These are phyloP conservation scores for Aspergillus japonicus DNA, from an alignment of 2,329 filamentous ascomycete species.

Conservation along the genomic window DNA sequence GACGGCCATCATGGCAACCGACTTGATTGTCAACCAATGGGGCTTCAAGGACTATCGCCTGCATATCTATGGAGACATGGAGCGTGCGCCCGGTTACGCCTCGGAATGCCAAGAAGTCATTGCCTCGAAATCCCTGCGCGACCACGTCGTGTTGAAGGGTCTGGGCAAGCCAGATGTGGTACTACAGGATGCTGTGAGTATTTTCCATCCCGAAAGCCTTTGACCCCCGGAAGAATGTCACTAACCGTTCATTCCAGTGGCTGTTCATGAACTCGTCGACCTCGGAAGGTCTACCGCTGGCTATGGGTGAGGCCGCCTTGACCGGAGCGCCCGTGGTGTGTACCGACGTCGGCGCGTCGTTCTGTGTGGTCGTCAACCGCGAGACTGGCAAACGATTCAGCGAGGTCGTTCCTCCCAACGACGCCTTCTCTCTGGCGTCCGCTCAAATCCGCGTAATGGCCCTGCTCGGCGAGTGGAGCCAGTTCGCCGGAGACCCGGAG, in stretches of 20 bases:
- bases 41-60: slow-evolving; percentile 63
- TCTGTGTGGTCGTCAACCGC: slow-evolving; percentile 40
- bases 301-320: slow-evolving; percentile 45
- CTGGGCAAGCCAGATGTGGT: slow-evolving; percentile 16
- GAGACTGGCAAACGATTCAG: slow-evolving; percentile 53
- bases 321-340: slow-evolving; percentile 45
- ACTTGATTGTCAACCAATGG: slow-evolving; percentile 64
- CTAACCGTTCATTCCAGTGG: slow-evolving; percentile 44
- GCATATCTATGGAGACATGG: slow-evolving; percentile 64
- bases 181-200: slow-evolving; percentile 14
- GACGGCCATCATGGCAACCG: slow-evolving; percentile 60
- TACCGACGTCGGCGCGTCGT: slow-evolving; percentile 42
- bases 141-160: slow-evolving; percentile 51
- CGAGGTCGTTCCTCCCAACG: slow-evolving; percentile 63
- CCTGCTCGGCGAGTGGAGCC: slow-evolving; percentile 60
- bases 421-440: slow-evolving; percentile 57
- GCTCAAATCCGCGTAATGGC: slow-evolving; percentile 62
- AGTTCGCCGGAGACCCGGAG: slow-evolving; percentile 54
- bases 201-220: neutral
- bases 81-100: slow-evolving; percentile 60
- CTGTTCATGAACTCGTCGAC: slow-evolving; percentile 51
- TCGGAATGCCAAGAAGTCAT: slow-evolving; percentile 59
- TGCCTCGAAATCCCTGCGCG: slow-evolving; percentile 53
- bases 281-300: slow-evolving; percentile 45
- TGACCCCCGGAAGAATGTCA: too few relatives aligned